Conservation (phyloP, 768 basidiomycete genomes). For the Tylopilus subfusipes region DNA sequence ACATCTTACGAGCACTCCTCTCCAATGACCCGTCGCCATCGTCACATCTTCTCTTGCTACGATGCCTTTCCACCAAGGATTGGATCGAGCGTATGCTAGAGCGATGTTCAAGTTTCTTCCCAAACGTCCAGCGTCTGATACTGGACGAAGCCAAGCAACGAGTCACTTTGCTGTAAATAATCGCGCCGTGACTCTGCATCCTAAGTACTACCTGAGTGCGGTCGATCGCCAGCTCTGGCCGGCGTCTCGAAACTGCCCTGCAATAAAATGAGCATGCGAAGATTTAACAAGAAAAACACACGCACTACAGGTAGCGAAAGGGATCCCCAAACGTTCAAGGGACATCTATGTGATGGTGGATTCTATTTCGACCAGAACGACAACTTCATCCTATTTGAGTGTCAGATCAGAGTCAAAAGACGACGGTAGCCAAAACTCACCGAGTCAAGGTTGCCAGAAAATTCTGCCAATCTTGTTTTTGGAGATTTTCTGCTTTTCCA, state of each 20-base stretch:
- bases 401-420: neutral
- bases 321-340: neutral
- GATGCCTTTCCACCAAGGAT: neutral
- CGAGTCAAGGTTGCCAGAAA: neutral
- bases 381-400: neutral
- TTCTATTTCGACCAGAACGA: neutral
- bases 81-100: neutral
- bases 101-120: neutral
- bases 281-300: neutral
- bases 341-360: neutral
- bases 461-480: neutral
- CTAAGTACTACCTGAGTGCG: neutral
- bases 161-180: neutral
- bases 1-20: neutral
- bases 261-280: neutral
- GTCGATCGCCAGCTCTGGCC: constrained; percentile 11
- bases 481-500: neutral
- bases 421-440: neutral
- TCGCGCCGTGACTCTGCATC: neutral
- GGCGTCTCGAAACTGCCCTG: constrained; percentile 8
- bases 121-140: no score
- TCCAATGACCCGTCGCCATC: neutral
- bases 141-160: neutral
- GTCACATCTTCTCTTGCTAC: neutral
- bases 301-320: constrained; percentile 3